Base-by-base conservation (phyloP, 306 rosid genomes). In the Sindora glabra region DNA sequence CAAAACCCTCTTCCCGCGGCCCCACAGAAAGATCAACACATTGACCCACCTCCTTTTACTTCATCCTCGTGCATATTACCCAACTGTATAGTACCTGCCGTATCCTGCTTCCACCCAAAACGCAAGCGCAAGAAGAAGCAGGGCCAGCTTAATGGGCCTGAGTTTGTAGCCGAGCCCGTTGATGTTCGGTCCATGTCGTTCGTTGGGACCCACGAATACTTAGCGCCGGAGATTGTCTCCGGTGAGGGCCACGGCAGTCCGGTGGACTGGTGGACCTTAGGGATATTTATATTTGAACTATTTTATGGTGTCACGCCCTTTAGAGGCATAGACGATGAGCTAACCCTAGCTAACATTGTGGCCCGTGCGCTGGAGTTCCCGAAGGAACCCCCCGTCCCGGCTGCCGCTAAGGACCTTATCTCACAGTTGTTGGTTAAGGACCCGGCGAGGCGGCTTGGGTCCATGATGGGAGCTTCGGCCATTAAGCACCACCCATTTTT, bases 301-400 rank as follows among this genome's bases (percentile, higher is more conserved):
- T 76, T 80, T 26, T 80, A 72, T 38, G 82, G 86, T 10, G 74
- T 76, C 3, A 80, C 86, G 0, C 86, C 86, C 34, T 80, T 80
- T 56, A 61, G 77, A 45, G 86, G 86, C 0, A 10, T 72, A 48
- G 86, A 76, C 68, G 72, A 80, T 14, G 86, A 80, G 73, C 15
- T 76, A 46, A 80, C 86, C 26, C 29, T 80, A 17, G 86, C 86
- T 9, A 80, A 80, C 56, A 80, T 80, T 2, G 86, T 80, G 71
- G 86, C 86, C 38, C 76, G 86, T 49, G 86, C 86, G 60, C 68
- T 80, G 5, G 86, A 80, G 86, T 80, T 80, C 55, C 86, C 86
- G 0, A 80, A 80, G 46, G 86, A 80, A 50, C 82, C 86, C 10
- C 16, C 62, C 53, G 74, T 80, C 55, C 86, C 86, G 0, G 59